Evolutionary conservation across 495 filamentous ascomycete species (phyloP).

Genomic region (Talaromyces stipitatus): DNA sequence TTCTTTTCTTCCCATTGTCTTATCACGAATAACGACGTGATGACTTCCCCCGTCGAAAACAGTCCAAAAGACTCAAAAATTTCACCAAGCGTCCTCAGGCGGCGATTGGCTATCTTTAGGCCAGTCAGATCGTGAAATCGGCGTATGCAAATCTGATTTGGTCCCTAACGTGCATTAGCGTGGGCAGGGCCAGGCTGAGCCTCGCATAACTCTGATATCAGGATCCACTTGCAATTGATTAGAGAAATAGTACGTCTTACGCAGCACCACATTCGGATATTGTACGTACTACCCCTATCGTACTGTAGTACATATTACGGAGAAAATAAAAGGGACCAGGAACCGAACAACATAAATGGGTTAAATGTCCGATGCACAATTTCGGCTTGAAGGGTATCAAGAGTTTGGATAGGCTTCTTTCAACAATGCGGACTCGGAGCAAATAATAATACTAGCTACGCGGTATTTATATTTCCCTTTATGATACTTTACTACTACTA

Average conservation of each 20-base stretch:
- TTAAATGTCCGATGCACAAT: neutral
- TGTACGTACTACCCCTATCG: neutral
- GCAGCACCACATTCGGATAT: neutral
- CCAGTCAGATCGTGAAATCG: constrained; percentile 4
- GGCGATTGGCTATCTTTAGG: neutral
- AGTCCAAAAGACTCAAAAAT: neutral
- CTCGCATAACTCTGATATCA: neutral
- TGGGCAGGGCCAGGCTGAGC: constrained; percentile 4
- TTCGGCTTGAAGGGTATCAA: neutral
- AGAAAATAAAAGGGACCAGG: neutral
- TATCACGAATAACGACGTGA: neutral
- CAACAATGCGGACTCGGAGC: neutral
- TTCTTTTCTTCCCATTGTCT: neutral
- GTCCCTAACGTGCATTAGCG: constrained; percentile 7
- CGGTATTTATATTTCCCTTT: neutral
- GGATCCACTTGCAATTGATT: neutral
- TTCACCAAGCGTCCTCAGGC: neutral
- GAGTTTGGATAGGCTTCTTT: neutral
- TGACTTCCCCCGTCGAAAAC: neutral
- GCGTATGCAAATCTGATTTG: constrained; percentile 4
- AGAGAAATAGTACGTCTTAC: neutral
- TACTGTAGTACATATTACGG: neutral
- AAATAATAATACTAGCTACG: neutral
- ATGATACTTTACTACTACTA: neutral
- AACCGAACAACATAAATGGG: neutral